phyloP scores from a whole-genome alignment of 2,329 filamentous ascomycete genomes.

The Fusarium nisikadoi region DNA sequence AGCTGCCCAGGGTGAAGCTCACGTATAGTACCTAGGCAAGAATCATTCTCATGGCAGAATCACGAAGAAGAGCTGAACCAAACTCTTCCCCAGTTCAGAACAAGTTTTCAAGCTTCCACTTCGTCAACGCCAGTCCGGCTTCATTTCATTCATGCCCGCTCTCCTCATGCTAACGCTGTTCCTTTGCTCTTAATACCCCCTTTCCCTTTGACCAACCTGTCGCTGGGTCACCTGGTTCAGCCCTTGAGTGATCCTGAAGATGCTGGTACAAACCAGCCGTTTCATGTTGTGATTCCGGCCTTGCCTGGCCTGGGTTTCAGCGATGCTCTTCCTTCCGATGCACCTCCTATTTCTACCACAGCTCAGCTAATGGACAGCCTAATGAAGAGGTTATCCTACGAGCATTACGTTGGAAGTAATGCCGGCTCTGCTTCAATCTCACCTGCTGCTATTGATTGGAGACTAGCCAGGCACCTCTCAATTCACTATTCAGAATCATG shows the following conservation, averaged over 20 bases:
- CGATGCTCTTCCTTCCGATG: conserved; percentile 65
- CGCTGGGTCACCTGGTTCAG: conserved; percentile 65
- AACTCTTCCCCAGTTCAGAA: conserved; percentile 72
- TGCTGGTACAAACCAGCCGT: conserved; percentile 59
- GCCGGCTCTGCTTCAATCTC: conserved; percentile 59
- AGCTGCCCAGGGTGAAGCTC: background rate
- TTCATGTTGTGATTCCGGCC: conserved; percentile 74
- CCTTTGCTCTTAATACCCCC: conserved; percentile 73
- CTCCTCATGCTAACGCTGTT: conserved; percentile 63
- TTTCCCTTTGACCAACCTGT: conserved; percentile 73
- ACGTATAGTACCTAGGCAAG: conserved; percentile 60
- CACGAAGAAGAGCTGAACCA: conserved; percentile 68
- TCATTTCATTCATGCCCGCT: conserved; percentile 73
- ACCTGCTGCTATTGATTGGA: conserved; percentile 63
- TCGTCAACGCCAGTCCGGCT: conserved; percentile 61
- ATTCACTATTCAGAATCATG: conserved; percentile 61
- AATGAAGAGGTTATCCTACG: conserved; percentile 70
- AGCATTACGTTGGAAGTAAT: conserved; percentile 67
- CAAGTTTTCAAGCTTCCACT: conserved; percentile 57
- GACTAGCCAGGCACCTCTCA: conserved; percentile 60
- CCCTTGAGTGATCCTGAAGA: conserved; percentile 64
- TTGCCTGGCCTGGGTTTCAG: conserved; percentile 75
- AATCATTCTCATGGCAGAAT: conserved; percentile 72
- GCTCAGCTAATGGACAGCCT: conserved; percentile 66
- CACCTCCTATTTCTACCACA: conserved; percentile 61